Evolutionary conservation across 805 yeast species (phyloP), one percentile per base, ranked within the genome.

Genomic region (Pichia rugopelliculosa): DNA sequence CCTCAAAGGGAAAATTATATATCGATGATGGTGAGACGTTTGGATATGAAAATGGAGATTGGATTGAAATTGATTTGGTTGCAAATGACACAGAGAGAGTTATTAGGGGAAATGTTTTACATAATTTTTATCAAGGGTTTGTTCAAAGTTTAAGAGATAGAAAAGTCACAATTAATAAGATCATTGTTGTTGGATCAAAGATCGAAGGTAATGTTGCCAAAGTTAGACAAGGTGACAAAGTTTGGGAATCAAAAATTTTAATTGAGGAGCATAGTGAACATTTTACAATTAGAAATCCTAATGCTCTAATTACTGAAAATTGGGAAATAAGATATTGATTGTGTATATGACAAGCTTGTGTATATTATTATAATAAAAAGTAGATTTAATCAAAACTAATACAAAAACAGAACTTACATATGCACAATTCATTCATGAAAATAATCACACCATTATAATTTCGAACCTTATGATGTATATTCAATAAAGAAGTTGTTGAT

Each of bases 11-110:
- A 6, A 62, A 67, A 17, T 61, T 90, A 27, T 90, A 89, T 61
- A 64, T 84, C 34, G 98, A 90, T 62, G 98, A 90, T 64, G 96
- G 95, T 15, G 85, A 82, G 55, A 72, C 90, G 0, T 86, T 75
- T 55, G 75, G 70, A 39, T 79, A 79, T 59, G 48, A 61, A 27
- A 54, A 66, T 2, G 84, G 83, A 7, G 80, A 77, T 24, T 82
- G 52, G 56, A 46, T 79, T 3, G 61, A 68, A 39, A 58, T 78
- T 2, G 56, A 68, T 2, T 71, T 86, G 30, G 53, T 53, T 3
- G 68, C 72, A 17, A 56, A 62, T 12, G 64, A 67, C 20, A 54
- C 61, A 7, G 61, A 65, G 17, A 62, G 67, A n/a, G 46, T 48
- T 8, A 49, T 80, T 3, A 49, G 50, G 0, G 61, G 71, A 6